Conservation (phyloP, 495 filamentous ascomycete genomes). For the Annulohypoxylon maeteangense region DNA sequence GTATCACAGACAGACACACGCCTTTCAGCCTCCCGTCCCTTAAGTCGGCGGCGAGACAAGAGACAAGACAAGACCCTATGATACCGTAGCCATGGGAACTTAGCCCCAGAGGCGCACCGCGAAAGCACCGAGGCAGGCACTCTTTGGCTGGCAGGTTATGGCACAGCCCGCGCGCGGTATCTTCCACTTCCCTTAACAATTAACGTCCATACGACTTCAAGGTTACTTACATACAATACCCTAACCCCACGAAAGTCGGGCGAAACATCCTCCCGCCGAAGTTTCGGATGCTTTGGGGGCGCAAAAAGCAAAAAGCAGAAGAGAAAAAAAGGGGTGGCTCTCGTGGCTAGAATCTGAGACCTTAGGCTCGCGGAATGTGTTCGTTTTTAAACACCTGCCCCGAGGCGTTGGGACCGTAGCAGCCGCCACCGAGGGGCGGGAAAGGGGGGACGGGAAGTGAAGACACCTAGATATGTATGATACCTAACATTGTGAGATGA, state of each 20-base stretch:
- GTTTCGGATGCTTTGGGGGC: background rate
- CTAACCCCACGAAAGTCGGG: slow-evolving; percentile 13
- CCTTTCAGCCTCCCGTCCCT: background rate
- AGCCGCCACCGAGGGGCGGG: background rate
- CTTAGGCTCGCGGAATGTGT: background rate
- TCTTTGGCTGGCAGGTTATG: background rate
- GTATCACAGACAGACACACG: background rate
- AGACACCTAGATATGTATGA: background rate
- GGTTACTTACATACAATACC: too few species aligned
- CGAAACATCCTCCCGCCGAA: slow-evolving; percentile 5
- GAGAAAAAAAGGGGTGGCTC: background rate
- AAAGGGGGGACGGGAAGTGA: background rate
- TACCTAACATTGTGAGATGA: background rate
- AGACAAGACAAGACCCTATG: background rate
- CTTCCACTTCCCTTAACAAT: background rate
- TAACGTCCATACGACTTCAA: background rate
- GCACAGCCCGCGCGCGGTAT: background rate
- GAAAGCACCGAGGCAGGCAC: slow-evolving; percentile 22
- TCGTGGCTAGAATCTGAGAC: slow-evolving; percentile 21
- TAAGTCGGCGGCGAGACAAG: background rate
- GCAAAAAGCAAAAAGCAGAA: background rate
- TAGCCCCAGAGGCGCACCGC: slow-evolving; percentile 28
- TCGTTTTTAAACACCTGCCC: background rate
- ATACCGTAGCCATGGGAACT: too few species aligned
- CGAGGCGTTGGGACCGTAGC: background rate